A percentile compares a stretch with the other conserved stretches of the same genome.
phyloP scores from a whole-genome alignment of 1,284 basidiomycete genomes.

The Pyrrhoderma lamaoense region DNA sequence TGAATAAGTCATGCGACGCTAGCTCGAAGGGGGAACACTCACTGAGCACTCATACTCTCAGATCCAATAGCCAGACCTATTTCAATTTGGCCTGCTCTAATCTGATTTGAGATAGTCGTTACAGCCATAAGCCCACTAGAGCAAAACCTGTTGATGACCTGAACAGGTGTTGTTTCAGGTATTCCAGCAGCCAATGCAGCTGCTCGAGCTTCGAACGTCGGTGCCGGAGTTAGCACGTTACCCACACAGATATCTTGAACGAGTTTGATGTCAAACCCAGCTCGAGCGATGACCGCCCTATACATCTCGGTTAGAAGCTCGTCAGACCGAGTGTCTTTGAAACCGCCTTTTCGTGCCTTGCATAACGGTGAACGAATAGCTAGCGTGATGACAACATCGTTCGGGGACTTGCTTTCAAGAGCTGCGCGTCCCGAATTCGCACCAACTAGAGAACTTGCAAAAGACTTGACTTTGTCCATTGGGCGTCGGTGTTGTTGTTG shows the following conservation, averaged over 20 bases:
- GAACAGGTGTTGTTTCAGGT: slow-evolving; percentile 68
- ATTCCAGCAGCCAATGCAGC: slow-evolving; percentile 79
- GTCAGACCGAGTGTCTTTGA: slow-evolving; percentile 76
- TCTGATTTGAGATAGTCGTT: slow-evolving; percentile 73
- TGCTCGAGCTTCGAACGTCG: slow-evolving; percentile 60
- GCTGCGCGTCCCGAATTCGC: slow-evolving; percentile 35
- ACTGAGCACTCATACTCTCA: slow-evolving; percentile 81
- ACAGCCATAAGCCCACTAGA: slow-evolving; percentile 72
- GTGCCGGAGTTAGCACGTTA: slow-evolving; percentile 53
- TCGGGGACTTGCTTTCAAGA: slow-evolving; percentile 49
- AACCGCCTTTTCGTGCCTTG: slow-evolving; percentile 72
- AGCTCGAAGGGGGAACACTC: slow-evolving; percentile 24
- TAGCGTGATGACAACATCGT: slow-evolving; percentile 77
- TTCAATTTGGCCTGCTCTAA: slow-evolving; percentile 76
- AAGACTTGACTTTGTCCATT: slow-evolving; percentile 54
- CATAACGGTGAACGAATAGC: slow-evolving; percentile 70
- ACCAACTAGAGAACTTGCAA: slow-evolving; percentile 51
- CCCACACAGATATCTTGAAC: slow-evolving; percentile 79
- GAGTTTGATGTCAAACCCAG: slow-evolving; percentile 57
- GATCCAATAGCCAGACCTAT: slow-evolving; percentile 80
- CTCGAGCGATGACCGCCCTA: slow-evolving; percentile 56
- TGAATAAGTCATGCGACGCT: neutral
- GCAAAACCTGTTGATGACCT: slow-evolving; percentile 75
- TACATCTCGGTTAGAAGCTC: slow-evolving; percentile 75
- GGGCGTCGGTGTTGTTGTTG: slow-evolving; percentile 9